phyloP scores from a whole-genome alignment of 192 early-diverging fungal genomes.

The Coemansia sp. region DNA sequence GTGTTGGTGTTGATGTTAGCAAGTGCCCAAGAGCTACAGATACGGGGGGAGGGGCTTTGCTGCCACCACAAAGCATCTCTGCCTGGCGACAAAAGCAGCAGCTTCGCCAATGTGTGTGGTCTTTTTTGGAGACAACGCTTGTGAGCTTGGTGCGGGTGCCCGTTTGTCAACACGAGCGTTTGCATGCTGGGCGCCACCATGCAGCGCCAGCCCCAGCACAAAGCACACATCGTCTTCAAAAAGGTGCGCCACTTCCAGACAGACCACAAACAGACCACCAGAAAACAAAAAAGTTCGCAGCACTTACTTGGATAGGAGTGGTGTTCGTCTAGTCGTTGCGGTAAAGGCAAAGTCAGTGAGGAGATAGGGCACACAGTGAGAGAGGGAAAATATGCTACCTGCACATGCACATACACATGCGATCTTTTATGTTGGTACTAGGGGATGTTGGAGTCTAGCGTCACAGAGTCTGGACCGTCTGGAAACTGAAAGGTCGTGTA shows the following conservation, averaged over 20 bases:
- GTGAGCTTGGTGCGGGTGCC: not conserved
- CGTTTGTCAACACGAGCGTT: constrained; percentile 5
- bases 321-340: not conserved
- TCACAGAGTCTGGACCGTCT: not conserved
- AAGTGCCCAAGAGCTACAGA: not conserved
- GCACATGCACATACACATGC: constrained; percentile 12
- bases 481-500: not conserved
- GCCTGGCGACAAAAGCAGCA: not conserved
- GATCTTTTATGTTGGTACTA: not conserved
- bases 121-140: constrained; percentile 5
- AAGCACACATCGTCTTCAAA: not conserved
- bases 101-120: not conserved
- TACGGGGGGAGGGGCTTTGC: constrained; percentile 1
- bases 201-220: not conserved
- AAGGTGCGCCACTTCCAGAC: constrained; percentile 7
- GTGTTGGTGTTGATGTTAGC: not conserved
- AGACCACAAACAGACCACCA: not conserved
- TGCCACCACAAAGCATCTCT: not conserved
- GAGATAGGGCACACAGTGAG: not conserved
- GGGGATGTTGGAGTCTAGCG: not conserved
- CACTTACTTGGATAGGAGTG: constrained; percentile 2
- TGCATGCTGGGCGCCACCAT: not conserved
- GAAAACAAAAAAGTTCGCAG: not conserved
- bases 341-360: not conserved
- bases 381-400: constrained; percentile 3